Base-by-base conservation (phyloP, 2,329 filamentous ascomycete genomes). In the Xylaria digitata region DNA sequence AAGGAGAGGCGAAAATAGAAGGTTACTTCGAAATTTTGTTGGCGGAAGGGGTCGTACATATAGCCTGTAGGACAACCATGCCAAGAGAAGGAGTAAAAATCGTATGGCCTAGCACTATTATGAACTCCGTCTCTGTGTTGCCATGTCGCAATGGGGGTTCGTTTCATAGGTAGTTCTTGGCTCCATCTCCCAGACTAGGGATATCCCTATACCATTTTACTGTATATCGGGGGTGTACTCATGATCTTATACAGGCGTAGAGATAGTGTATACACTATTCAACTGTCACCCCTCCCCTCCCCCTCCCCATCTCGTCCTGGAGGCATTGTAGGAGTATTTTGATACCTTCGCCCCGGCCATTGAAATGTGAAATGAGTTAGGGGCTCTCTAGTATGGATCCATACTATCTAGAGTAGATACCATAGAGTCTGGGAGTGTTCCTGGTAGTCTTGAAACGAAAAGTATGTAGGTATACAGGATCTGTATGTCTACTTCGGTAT, bases 91-190 rank as follows among this genome's bases (percentile, higher is more conserved):
- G 49, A 23, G 26, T n/a, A 13, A 50, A 32, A n/a, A 11, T 21
- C 23, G 26, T 11, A 21, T 32, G n/a, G 52, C 19, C 42, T 37
- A 30, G n/a, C 11, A 21, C n/a, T 43, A 21, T 21, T 43, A 42
- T 46, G 21, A 32, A 42, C 13, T 48, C 30, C 40, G 19, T 64
- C 53, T 17, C 53, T 11, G 7, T 23, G 1, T 45, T 17, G 13
- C 11, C 45, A 30, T 32, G 37, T 32, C n/a, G 34, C 32, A 32
- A 49, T 42, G 21, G 30, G 43, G 43, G 32, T 40, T 30, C 21
- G 60, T 50, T 57, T 57, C 37, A 23, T 23, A n/a, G n/a, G n/a
- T n/a, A 45, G 23, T 11, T 50, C 21, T 57, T 49, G 53, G 11
- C 45, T 26, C 53, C 45, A 43, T 45, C 50, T 11, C 37, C 45